These are phyloP conservation scores for Wickerhamomyces hampshirensis DNA, from an alignment of 805 yeast species.

Conservation along the genomic window DNA sequence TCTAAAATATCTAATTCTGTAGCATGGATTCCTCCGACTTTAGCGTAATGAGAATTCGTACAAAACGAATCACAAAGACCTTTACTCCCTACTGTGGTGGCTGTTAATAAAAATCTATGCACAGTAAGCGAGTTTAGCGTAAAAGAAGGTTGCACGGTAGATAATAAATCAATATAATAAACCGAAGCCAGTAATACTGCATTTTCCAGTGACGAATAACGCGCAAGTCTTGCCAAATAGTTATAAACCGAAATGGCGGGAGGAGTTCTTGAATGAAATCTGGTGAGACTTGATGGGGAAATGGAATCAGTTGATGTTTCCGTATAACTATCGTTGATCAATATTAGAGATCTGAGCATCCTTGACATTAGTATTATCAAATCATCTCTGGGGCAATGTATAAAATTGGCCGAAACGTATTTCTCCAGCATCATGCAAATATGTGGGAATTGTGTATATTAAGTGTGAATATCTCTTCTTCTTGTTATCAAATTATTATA, in stretches of 20 bases:
- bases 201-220: slow-evolving; percentile 81
- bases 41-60: slow-evolving; percentile 90
- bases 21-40: slow-evolving; percentile 89
- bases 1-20: slow-evolving; percentile 83
- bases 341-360: slow-evolving; percentile 73
- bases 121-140: slow-evolving; percentile 88
- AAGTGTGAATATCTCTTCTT: no score
- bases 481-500: no score
- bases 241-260: slow-evolving; percentile 80
- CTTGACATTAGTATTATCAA: slow-evolving; percentile 68
- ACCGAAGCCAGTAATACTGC: slow-evolving; percentile 77
- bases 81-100: slow-evolving; percentile 86
- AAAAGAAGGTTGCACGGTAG: slow-evolving; percentile 73
- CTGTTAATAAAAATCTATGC: slow-evolving; percentile 84
- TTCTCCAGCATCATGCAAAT: slow-evolving; percentile 2
- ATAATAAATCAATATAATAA: slow-evolving; percentile 84
- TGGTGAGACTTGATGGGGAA: slow-evolving; percentile 49
- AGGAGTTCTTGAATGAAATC: slow-evolving; percentile 92
- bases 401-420: slow-evolving; percentile 38
- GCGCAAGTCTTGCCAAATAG: slow-evolving; percentile 70
- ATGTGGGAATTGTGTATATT: not conserved
- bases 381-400: slow-evolving; percentile 64
- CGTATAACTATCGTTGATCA: slow-evolving; percentile 55
- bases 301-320: slow-evolving; percentile 25
- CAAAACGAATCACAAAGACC: slow-evolving; percentile 92